Conservation (phyloP, 345 rosid genomes). For the Bruguiera sexangula region DNA sequence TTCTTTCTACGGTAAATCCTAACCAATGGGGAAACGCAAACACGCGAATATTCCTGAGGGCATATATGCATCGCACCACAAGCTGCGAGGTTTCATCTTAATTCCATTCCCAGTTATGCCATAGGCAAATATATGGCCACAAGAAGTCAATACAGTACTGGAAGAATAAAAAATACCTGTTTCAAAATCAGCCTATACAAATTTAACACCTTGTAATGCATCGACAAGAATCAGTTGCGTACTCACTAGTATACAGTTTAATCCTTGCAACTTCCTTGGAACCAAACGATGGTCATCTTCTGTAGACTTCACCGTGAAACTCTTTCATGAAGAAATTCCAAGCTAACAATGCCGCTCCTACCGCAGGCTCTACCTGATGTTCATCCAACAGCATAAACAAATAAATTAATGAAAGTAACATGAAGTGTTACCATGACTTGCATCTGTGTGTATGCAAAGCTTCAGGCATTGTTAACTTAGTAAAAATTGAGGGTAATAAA, state of each 20-base stretch:
- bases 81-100: too few species aligned
- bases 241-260: conserved; percentile 5
- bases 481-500: too few species aligned
- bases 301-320: conserved; percentile 4
- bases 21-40: too few species aligned
- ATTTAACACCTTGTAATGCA: not conserved
- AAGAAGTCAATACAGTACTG: not conserved
- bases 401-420: not conserved
- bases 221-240: not conserved
- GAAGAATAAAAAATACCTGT: not conserved
- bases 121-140: not conserved
- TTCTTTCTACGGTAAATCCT: too few species aligned
- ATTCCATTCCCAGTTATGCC: not conserved
- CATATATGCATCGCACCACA: too few species aligned
- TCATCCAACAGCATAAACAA: not conserved
- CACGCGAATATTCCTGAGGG: too few species aligned
- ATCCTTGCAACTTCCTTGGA: not conserved
- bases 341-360: conserved; percentile 70
- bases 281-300: conserved; percentile 7
- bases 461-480: not conserved
- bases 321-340: conserved; percentile 44
- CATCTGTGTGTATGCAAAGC: not conserved
- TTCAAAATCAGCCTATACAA: not conserved
- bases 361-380: conserved; percentile 67
- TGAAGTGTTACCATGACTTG: not conserved